Evolutionary conservation across 225 moss, liverwort and hornwort genomes (phyloP), one percentile per base, ranked within the genome.

Genomic region (Takakia lepidozioides): DNA sequence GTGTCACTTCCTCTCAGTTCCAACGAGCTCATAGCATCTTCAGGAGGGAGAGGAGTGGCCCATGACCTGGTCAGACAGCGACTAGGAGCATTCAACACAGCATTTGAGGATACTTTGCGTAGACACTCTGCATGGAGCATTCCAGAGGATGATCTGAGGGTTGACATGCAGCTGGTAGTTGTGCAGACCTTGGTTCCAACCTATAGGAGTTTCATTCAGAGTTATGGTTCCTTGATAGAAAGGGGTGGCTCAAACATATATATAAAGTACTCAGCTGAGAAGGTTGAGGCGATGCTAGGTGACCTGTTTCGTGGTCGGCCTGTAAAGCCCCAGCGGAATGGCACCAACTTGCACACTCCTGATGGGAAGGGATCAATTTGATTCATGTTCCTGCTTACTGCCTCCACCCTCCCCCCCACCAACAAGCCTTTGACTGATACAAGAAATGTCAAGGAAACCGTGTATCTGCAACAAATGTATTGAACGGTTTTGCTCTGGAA

Each of bases 201-300:
- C 7, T 95, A 95, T 52, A 74, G 63, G 25, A 81, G 58, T 47
- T 95, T 72, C 7, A 57, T 82, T 18, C 60, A 71, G 26, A 62
- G 46, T 26, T 72, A 68, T 48, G 60, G 64, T 18, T 27, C 18
- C 9, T 49, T 80, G 1, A 60, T 90, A 48, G 87, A 87, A 5
- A 85, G 79, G 53, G 37, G 60, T 56, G 70, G 72, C 29, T 43
- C 62, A 28, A 72, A 56, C 54, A 85, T 44, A 51, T 73, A 75
- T 59, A 63, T 78, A 49, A 95, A 95, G 60, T 87, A 87, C 48
- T 70, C 84, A 23, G 75, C 90, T 46, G 90, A 95, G 52, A 76
- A 74, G 18, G 61, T 95, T 62, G 84, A 87, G 64, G 58, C 61
- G 43, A 83, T 74, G 74, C 58, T 95, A 32, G n/a, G n/a, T n/a